Evolutionary conservation across 176 grass and related monocot species (phyloP).

Genomic region (Zea mays): Zm-B73-REFERENCE-NAM-5.0 NC_050101.1:168200001-168200500

Average conservation of each 20-base stretch:
- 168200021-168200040: too few relatives aligned
- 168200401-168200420: neutral
- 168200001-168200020: too few relatives aligned
- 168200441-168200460: neutral
- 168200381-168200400: conserved; percentile 20
- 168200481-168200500: neutral
- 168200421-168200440: neutral
- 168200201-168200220: neutral
- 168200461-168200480: neutral
- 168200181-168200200: neutral
- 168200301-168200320: conserved; percentile 27
- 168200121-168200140: too few relatives aligned
- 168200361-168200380: conserved; percentile 13
- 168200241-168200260: neutral
- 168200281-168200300: neutral
- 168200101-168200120: neutral
- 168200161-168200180: too few relatives aligned
- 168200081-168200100: too few relatives aligned
- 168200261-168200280: neutral
- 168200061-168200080: too few relatives aligned
- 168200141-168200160: too few relatives aligned
- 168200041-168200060: too few relatives aligned
- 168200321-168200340: conserved; percentile 18
- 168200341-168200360: conserved; percentile 26
- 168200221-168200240: neutral